These are phyloP conservation scores for Cenchrus purpureus DNA, from an alignment of 176 grass and related monocot genomes.

Conservation along the genomic window DNA sequence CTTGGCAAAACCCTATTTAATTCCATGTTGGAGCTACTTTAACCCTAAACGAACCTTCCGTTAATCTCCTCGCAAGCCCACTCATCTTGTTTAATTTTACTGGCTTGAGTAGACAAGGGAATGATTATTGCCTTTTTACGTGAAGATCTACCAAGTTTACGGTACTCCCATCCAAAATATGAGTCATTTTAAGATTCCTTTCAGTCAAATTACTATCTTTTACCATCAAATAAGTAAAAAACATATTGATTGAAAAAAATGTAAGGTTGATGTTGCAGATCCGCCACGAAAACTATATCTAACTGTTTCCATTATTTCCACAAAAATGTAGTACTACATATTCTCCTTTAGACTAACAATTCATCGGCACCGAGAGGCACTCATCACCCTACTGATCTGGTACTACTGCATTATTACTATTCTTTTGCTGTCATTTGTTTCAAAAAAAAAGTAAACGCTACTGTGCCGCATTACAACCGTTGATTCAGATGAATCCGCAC, in stretches of 20 bases:
- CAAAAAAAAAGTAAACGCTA: neutral
- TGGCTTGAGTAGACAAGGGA: neutral
- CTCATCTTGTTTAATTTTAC: neutral
- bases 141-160: neutral
- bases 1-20: constrained; percentile 26
- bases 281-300: too few species aligned
- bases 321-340: too few species aligned
- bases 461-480: constrained; percentile 2
- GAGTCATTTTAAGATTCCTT: too few species aligned
- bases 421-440: neutral
- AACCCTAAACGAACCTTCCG: constrained; percentile 23
- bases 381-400: neutral
- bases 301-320: too few species aligned
- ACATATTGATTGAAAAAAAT: too few species aligned
- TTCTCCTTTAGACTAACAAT: neutral
- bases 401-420: constrained; percentile 15
- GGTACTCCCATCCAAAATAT: too few species aligned
- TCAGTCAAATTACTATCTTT: neutral
- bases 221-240: neutral
- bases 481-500: neutral
- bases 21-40: neutral
- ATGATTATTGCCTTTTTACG: neutral
- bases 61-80: neutral
- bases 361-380: neutral
- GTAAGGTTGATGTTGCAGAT: too few species aligned